These are phyloP conservation scores for Dimargaris xerosporica DNA, from an alignment of 192 early-diverging fungal genomes.

Conservation along the genomic window DNA sequence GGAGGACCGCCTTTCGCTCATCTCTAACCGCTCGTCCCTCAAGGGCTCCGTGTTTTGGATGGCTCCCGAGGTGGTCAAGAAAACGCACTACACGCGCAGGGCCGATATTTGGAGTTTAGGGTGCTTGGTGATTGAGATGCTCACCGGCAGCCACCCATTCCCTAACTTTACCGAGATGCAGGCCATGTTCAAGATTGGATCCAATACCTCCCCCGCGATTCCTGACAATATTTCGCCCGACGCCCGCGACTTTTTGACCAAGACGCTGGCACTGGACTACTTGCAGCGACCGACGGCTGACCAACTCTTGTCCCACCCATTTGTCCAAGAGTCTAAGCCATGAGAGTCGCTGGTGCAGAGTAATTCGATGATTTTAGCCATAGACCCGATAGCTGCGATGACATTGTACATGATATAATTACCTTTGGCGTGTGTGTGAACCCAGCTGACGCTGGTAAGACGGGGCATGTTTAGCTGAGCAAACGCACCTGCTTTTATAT, in stretches of 20 bases:
- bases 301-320: slow-evolving; percentile 3
- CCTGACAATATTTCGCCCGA: slow-evolving; percentile 23
- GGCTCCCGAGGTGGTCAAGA: slow-evolving; percentile 97
- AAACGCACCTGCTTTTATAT: too few relatives aligned
- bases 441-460: too few relatives aligned
- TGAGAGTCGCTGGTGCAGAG: too few relatives aligned
- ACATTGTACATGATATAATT: slow-evolving; percentile 3
- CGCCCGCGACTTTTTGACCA: slow-evolving; percentile 28
- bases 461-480: too few relatives aligned
- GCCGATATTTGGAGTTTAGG: slow-evolving; percentile 91
- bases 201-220: slow-evolving; percentile 24
- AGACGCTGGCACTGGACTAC: slow-evolving; percentile 22
- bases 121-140: slow-evolving; percentile 96
- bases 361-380: neutral
- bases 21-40: slow-evolving; percentile 46
- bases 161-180: slow-evolving; percentile 66
- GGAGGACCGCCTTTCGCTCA: slow-evolving; percentile 17
- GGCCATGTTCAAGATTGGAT: slow-evolving; percentile 55
- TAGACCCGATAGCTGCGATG: neutral
- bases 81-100: slow-evolving; percentile 81
- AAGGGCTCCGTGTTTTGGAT: slow-evolving; percentile 98
- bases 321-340: slow-evolving; percentile 1
- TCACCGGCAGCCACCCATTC: slow-evolving; percentile 88
- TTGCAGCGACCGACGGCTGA: neutral
- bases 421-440: neutral